Base-by-base conservation (phyloP, 2,329 filamentous ascomycete genomes). In the Aspergillus sp. region DNA sequence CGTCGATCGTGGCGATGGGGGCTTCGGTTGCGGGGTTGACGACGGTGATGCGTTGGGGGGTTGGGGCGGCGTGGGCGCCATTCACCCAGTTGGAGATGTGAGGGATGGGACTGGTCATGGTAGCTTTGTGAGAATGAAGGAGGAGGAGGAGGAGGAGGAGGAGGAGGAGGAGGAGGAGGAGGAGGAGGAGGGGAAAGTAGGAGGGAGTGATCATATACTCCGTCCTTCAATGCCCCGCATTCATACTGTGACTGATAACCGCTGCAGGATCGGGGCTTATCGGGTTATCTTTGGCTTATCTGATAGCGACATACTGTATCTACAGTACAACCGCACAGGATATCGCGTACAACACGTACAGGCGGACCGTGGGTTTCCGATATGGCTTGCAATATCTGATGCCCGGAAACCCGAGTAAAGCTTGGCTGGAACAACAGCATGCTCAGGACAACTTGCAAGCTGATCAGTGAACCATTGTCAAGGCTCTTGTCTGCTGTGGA, bases 1-100 rank as follows among this genome's bases (percentile, higher is more conserved):
- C 78, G 60, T 88, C 79, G 56, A 87, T 59, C 25, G 64, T 69
- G 21, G 64, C 68, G 45, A 71, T 59, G 42, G 55, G 50, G 4
- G 52, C 13, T 49, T 68, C 67, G 29, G 60, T 67, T 41, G 68
- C 68, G 1, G 68, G 67, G 50, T 70, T 70, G 53, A 65, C 49
- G 19, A 71, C 61, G 20, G 49, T 29, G 34, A 71, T 56, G 5
- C 47, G 49, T 3, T 34, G 6, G 5, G 56, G 5, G 2, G 61
- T 54, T 1, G 63, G 49, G 1, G 55, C 11, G 1, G 59, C 46
- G 38, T 64, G 58, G 31, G 55, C 43, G 14, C 67, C 67, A 42
- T 69, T 58, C 32, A 69, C 47, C 67, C 67, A 70, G 54, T 66
- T 70, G 7, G 64, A 64, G n/a, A 61, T 23, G 19, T 67, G 64